Base-by-base conservation (phyloP, 1,139 yeast species). In the Geotrichum armillariae region DNA sequence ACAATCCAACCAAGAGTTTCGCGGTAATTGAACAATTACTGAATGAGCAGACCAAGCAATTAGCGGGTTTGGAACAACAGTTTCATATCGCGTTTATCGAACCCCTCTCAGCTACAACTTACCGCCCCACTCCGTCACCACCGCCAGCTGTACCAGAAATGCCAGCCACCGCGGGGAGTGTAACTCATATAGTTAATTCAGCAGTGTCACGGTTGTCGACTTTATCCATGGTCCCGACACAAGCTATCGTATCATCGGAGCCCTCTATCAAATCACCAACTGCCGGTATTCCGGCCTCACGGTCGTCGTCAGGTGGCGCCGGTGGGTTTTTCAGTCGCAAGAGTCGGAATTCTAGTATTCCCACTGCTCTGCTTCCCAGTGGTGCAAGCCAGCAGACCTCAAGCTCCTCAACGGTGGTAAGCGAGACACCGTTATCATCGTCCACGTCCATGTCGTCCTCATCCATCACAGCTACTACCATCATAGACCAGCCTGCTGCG, bases 81-180 rank as follows among this genome's bases (percentile, higher is more conserved):
- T 59, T 60, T 47, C 57, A 57, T 37, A 43, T 54, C 4, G 55
- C 59, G 5, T 60, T 60, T 25, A 48, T 50, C 21, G 53, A 50
- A 27, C 53, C 53, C 9, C 29, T 50, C 40, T 35, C 50, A 11
- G 37, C 42, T 6, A 33, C 49, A 7, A 33, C 33, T 14, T 27
- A 35, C 4, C 42, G 17, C 20, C 25, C n/a, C 18, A n/a, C n/a
- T n/a, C 25, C 22, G 12, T 16, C 39, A 18, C 22, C 39, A 14
- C 46, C 37, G 16, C 8, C 29, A 6, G 25, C 18, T 17, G 11
- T 16, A 17, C n/a, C 42, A 7, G 16, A 35, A 8, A 20, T 23
- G 9, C 18, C 16, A 27, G 2, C 16, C 8, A 11, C 47, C 4
- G 23, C 11, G 9, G 8, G 21, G n/a, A 23, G 29, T 25, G 29